A percentile compares a stretch with the other conserved stretches of the same genome.
phyloP scores from a whole-genome alignment of 805 yeast genomes.

The Scheffersomyces stipitis region DNA sequence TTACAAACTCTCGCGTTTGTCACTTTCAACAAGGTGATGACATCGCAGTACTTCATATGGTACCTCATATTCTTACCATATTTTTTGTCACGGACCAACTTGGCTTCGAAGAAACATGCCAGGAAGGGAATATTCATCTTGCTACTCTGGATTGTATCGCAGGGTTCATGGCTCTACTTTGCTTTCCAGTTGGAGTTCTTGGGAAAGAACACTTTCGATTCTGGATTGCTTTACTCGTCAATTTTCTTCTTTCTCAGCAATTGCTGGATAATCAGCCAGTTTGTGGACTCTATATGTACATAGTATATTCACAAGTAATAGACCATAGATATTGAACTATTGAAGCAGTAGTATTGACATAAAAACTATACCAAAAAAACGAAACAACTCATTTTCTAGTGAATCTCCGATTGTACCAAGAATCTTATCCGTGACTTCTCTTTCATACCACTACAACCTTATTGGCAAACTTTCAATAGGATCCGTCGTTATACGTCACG shows the following conservation, averaged over 20 bases:
- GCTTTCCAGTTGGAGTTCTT: constrained; percentile 82
- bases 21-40: constrained; percentile 58
- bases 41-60: constrained; percentile 97
- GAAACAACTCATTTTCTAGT: too few relatives aligned
- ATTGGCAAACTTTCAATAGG: too few relatives aligned
- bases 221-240: constrained; percentile 57
- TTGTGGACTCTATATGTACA: constrained; percentile 37
- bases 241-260: constrained; percentile 60
- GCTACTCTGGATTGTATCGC: constrained; percentile 65
- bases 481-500: too few relatives aligned
- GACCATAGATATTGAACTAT: too few relatives aligned
- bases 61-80: constrained; percentile 83
- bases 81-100: constrained; percentile 49
- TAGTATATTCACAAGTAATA: too few relatives aligned
- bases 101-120: constrained; percentile 18
- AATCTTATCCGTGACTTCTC: too few relatives aligned
- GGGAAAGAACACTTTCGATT: constrained; percentile 64
- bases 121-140: constrained; percentile 42
- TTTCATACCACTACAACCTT: too few relatives aligned
- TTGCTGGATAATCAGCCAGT: constrained; percentile 56
- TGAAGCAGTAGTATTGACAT: too few relatives aligned
- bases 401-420: too few relatives aligned
- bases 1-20: constrained; percentile 46
- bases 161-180: constrained; percentile 73
- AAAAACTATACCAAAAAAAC: too few relatives aligned